Conservation (phyloP, 1,284 basidiomycete genomes). For the Malassezia furfur region DNA sequence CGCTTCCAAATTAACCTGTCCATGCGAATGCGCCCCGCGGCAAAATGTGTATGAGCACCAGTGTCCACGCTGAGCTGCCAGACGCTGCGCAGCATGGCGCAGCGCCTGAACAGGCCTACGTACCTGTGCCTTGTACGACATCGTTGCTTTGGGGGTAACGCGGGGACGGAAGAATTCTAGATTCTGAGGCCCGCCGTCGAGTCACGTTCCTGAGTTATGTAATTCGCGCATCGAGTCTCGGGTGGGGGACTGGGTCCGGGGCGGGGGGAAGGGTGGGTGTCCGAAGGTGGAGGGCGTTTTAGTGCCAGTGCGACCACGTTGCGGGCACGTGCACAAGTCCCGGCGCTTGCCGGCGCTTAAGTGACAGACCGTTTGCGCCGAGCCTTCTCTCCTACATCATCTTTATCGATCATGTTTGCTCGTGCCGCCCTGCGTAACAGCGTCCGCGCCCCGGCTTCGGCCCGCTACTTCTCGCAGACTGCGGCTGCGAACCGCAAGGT, state of each 20-base stretch:
- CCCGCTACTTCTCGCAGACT: conserved; percentile 69
- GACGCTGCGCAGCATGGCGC: not conserved
- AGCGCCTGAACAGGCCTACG: not conserved
- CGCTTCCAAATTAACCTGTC: conserved; percentile 1
- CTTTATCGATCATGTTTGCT: conserved; percentile 27
- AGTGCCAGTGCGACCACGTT: not conserved
- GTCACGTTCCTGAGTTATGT: no score
- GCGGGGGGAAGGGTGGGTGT: no score
- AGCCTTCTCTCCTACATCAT: not conserved
- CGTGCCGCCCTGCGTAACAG: conserved; percentile 26
- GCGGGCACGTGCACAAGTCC: conserved; percentile 5
- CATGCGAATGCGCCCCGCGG: not conserved
- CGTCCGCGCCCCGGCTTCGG: conserved; percentile 20
- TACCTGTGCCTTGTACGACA: not conserved
- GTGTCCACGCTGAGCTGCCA: not conserved
- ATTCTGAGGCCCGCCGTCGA: no score
- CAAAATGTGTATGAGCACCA: not conserved
- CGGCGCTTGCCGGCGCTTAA: not conserved
- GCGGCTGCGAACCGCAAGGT: conserved; percentile 66
- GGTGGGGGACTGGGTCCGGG: no score
- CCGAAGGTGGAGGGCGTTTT: no score
- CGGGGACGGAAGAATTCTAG: no score
- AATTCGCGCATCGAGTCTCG: no score
- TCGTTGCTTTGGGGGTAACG: not conserved
- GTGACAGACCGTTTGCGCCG: no score